Base-by-base conservation (phyloP, 345 rosid genomes). In the Eutrema yunnanense region DNA sequence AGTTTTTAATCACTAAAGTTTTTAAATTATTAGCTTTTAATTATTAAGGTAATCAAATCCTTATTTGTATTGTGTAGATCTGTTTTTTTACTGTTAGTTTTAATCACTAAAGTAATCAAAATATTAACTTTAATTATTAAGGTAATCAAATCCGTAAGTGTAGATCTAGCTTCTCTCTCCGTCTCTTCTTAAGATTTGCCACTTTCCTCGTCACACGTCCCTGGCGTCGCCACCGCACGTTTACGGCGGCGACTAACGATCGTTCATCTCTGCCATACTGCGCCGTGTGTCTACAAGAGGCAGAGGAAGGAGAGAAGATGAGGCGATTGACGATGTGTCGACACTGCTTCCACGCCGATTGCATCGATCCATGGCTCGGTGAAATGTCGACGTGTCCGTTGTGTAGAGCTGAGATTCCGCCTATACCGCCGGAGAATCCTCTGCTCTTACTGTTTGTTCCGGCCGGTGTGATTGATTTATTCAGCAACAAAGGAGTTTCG, bases 261-360 rank as follows among this genome's bases (percentile, higher is more conserved):
- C 38, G 43, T 5, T 49, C 22, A 1, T 32, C 53, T 71, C 32
- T 41, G 10, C 51, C 59, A 9, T 78, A 56, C 16, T 81, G 84
- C 9, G 68, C 50, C 27, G 86, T 83, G 44, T 83, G 86, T 67
- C 64, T 73, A 9, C 46, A 60, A 32, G 82, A 77, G 16, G 78
- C 64, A 3, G 72, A 51, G 66, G 80, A 83, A 30, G 84, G 81
- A 8, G 84, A 80, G 47, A 73, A 63, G 57, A 65, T 76, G 46
- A 73, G 79, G 53, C 46, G 43, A 52, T 49, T 85, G 73, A 74
- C 71, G 8, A 64, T 56, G 46, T 83, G 85, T 62, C 62, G 73
- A 5, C 89, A 83, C 75, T 80, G 82, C 69, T 85, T 83, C 80
- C 89, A 80, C 40, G 81, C 54, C 0, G 82, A 74, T 3, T 85